Evolutionary conservation across 345 rosid genomes (phyloP).

Genomic region (Noccaea bulbosa): DNA sequence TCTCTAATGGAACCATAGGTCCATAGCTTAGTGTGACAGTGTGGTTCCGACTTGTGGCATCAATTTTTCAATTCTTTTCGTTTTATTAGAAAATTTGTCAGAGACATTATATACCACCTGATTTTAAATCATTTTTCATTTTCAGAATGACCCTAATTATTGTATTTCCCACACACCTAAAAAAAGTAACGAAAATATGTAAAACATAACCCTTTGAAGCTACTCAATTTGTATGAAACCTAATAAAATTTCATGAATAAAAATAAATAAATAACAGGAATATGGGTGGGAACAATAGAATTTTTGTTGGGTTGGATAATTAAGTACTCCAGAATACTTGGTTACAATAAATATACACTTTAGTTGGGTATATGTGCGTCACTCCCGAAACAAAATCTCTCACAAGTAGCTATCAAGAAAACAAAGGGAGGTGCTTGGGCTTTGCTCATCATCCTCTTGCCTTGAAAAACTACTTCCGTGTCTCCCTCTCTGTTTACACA

Average conservation of each 20-base stretch:
- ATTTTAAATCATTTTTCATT: too few relatives aligned
- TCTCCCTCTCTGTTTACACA: constrained; percentile 49
- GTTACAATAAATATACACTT: background rate
- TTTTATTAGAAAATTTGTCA: too few relatives aligned
- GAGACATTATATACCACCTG: too few relatives aligned
- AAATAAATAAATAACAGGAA: background rate
- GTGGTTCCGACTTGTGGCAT: too few relatives aligned
- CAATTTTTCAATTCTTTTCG: too few relatives aligned
- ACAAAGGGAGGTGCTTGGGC: constrained; percentile 23
- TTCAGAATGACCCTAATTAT: too few relatives aligned
- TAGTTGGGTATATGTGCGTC: constrained; percentile 8
- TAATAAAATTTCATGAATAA: constrained; percentile 6
- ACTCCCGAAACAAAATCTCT: constrained; percentile 39
- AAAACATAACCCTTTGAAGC: background rate
- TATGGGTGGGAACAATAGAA: constrained; percentile 34
- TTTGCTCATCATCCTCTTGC: constrained; percentile 42
- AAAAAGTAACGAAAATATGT: too few relatives aligned
- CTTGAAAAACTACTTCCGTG: constrained; percentile 47
- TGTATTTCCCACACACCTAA: too few relatives aligned
- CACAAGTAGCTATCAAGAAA: constrained; percentile 47
- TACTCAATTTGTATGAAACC: background rate
- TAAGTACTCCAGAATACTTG: background rate
- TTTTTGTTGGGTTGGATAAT: constrained; percentile 16
- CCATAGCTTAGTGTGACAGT: too few relatives aligned
- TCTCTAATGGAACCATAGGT: too few relatives aligned